Evolutionary conservation across 495 filamentous ascomycete species (phyloP).

Genomic region (Monascus purpureus): DNA sequence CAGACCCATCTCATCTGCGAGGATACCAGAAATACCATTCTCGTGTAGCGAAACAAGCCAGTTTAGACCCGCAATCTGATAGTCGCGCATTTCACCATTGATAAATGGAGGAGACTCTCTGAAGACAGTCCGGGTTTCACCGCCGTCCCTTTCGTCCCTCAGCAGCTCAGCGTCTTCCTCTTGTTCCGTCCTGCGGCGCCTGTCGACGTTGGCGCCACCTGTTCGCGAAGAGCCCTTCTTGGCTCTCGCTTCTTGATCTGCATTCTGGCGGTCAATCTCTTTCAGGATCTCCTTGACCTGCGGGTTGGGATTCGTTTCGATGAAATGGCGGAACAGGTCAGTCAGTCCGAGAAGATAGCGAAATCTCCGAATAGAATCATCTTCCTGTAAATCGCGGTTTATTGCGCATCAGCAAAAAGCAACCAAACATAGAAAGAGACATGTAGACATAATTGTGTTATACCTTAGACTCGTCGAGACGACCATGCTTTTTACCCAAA

Average conservation of each 20-base stretch:
- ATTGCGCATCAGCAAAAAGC: conserved; percentile 1
- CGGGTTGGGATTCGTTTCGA: conserved; percentile 90
- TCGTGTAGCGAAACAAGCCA: conserved; percentile 98
- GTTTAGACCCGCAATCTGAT: conserved; percentile 87
- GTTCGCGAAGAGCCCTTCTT: conserved; percentile 63
- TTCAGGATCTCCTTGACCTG: conserved; percentile 80
- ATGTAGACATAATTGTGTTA: background rate
- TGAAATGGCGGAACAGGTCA: conserved; percentile 97
- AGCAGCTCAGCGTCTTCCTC: conserved; percentile 96
- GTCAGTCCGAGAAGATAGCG: conserved; percentile 92
- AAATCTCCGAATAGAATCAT: conserved; percentile 90
- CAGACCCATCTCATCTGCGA: conserved; percentile 95
- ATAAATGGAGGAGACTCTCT: conserved; percentile 84
- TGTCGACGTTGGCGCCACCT: conserved; percentile 69
- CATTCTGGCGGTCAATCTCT: conserved; percentile 87
- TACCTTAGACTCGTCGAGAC: conserved; percentile 84
- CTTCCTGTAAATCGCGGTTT: conserved; percentile 46
- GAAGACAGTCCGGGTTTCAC: conserved; percentile 76
- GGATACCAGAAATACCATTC: conserved; percentile 95
- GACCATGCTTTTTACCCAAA: conserved; percentile 87
- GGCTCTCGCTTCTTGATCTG: conserved; percentile 49
- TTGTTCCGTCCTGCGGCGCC: conserved; percentile 81
- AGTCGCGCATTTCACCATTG: conserved; percentile 82
- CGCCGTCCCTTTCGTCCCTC: conserved; percentile 78
- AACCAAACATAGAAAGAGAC: background rate